Conservation (phyloP, 371 early-diverging fungal species). For the Scutellospora calospora region DNA sequence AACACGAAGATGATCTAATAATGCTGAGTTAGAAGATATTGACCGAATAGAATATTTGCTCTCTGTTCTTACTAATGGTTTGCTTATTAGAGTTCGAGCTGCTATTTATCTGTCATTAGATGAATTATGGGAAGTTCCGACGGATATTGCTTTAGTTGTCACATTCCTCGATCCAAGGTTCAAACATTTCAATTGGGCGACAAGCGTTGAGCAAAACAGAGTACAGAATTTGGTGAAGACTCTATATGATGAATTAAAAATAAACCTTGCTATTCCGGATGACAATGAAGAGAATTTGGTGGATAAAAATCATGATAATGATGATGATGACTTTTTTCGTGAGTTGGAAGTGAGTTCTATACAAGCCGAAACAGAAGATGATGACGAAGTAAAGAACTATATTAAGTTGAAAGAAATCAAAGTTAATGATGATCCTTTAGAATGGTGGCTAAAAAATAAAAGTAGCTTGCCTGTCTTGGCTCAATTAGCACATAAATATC, state of each 20-base stretch:
- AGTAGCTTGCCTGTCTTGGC: background rate
- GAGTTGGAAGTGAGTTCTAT: background rate
- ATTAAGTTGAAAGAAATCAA: background rate
- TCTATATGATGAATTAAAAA: background rate
- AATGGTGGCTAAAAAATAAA: conserved; percentile 7
- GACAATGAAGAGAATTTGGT: background rate
- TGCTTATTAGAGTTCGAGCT: background rate
- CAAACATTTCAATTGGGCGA: background rate
- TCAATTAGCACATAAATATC: background rate
- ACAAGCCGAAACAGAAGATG: background rate
- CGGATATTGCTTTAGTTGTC: no score
- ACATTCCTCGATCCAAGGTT: background rate
- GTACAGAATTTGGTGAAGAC: background rate
- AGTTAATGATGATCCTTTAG: background rate
- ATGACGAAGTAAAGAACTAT: background rate
- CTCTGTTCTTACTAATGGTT: background rate
- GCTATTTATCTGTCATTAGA: background rate
- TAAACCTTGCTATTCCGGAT: background rate
- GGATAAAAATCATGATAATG: background rate
- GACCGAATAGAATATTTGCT: no score
- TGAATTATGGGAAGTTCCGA: no score
- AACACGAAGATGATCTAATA: background rate
- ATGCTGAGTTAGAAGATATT: background rate
- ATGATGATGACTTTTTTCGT: background rate
- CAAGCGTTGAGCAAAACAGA: no score